Conservation (phyloP, 805 yeast genomes). For the Maudiozyma barnettii region DNA sequence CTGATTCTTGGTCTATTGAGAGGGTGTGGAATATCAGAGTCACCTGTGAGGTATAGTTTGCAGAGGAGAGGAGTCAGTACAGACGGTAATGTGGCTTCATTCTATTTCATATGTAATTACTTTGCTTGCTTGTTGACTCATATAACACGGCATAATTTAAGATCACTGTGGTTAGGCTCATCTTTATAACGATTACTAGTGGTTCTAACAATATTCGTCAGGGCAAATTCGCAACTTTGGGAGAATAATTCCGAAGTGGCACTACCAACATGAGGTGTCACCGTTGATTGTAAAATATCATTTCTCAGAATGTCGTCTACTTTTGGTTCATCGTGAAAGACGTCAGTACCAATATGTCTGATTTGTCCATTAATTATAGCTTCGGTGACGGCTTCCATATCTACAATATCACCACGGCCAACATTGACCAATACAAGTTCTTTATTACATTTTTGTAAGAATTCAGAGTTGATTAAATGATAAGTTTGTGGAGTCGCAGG, state of each 20-base stretch:
- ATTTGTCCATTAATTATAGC: conserved; percentile 37
- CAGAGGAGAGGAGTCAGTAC: no score
- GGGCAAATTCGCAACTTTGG: conserved; percentile 32
- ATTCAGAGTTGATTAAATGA: conserved; percentile 37
- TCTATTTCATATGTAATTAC: no score
- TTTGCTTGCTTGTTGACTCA: neutral
- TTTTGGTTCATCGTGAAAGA: conserved; percentile 46
- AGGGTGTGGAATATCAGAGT: no score
- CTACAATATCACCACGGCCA: conserved; percentile 50
- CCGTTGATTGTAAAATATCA: conserved; percentile 27
- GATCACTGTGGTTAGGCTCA: neutral
- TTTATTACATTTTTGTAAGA: conserved; percentile 27
- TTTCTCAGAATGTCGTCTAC: conserved; percentile 18
- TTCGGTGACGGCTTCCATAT: conserved; percentile 40
- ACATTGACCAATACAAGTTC: conserved; percentile 39
- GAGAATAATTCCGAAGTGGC: conserved; percentile 41
- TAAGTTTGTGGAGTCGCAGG: conserved; percentile 48
- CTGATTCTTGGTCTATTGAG: no score
- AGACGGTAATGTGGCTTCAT: no score
- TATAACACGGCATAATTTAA: neutral
- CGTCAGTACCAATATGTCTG: conserved; percentile 52
- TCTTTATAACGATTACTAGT: neutral
- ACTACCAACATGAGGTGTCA: conserved; percentile 59
- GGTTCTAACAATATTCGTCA: conserved; percentile 13
- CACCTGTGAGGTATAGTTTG: no score